Base-by-base conservation (phyloP, 371 early-diverging fungal species). In the Mortierella sp. region DNA sequence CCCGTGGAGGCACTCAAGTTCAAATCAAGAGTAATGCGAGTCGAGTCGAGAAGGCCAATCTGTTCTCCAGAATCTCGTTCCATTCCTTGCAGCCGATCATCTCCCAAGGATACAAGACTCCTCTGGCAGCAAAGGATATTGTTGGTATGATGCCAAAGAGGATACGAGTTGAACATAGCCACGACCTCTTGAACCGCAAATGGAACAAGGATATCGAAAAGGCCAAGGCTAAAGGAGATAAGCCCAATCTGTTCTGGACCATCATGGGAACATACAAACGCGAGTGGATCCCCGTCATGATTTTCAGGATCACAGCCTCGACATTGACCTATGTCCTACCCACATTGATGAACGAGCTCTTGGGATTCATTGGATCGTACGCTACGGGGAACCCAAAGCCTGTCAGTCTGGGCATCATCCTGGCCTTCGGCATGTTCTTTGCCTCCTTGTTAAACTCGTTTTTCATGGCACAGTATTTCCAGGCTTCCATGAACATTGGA, bases 351-450 rank as follows among this genome's bases (percentile, higher is more conserved):
- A 62, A 61, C 28, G 28, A 65, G n/a, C 41, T 76, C 19, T 38
- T 76, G 26, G 54, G 19, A 0, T 76, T 66, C 46, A 69, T 69
- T 30, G 38, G 46, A n/a, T 61, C 76, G 7, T 69, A 69, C 52
- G 16, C 38, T 47, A 38, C 51, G 2, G 38, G 42, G 9, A 65
- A 3, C 9, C 64, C 64, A 0, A 45, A 73, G 43, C 80, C 80
- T 1, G 48, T 80, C 23, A 28, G 64, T 0, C 26, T 69, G 30
- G 80, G 80, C 6, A 50, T 78, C n/a, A 78, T 80, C 21, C 21
- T 80, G 28, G 67, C 78, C 0, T 80, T 72, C 38, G 78, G 71
- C 21, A 76, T 80, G 80, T 78, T 78, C 54, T 61, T 76, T 48
- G 59, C 60, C 21, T 72, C 80, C 19, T 13, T 73, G 2, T 21